phyloP scores from a whole-genome alignment of 2,329 filamentous ascomycete species.

The Falciphora oryzae region DNA sequence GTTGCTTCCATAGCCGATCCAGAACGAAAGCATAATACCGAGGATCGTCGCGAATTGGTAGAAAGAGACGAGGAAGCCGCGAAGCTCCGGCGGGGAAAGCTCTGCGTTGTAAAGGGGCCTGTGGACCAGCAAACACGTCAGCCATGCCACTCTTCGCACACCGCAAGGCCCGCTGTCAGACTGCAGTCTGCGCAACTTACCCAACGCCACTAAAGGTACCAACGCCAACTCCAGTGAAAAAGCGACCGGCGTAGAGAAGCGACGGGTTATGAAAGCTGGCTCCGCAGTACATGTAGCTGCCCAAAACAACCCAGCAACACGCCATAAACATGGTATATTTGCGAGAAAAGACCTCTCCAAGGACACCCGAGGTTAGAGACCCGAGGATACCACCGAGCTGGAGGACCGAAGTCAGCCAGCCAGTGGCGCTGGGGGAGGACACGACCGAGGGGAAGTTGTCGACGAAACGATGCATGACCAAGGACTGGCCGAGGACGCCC shows the following conservation, averaged over 20 bases:
- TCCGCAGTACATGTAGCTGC: conserved; percentile 39
- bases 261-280: conserved; percentile 32
- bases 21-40: conserved; percentile 47
- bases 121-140: not conserved
- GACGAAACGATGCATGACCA: conserved; percentile 46
- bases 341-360: conserved; percentile 42
- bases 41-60: conserved; percentile 59
- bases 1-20: conserved; percentile 39
- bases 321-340: conserved; percentile 48
- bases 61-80: conserved; percentile 58
- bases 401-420: conserved; percentile 46
- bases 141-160: not conserved
- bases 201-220: conserved; percentile 39
- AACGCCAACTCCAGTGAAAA: conserved; percentile 36
- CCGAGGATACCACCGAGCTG: conserved; percentile 45
- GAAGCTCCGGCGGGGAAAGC: conserved; percentile 56
- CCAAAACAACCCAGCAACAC: conserved; percentile 39
- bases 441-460: conserved; percentile 43
- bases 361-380: conserved; percentile 39
- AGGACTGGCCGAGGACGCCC: conserved; percentile 46
- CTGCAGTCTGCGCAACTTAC: conserved; percentile 12
- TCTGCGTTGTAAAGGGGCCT: conserved; percentile 45
- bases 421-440: conserved; percentile 38
- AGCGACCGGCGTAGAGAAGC: conserved; percentile 11
- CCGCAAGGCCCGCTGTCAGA: not conserved